Evolutionary conservation across 805 yeast genomes (phyloP).

Genomic region (Monosporozyma yasuniensis): DNA sequence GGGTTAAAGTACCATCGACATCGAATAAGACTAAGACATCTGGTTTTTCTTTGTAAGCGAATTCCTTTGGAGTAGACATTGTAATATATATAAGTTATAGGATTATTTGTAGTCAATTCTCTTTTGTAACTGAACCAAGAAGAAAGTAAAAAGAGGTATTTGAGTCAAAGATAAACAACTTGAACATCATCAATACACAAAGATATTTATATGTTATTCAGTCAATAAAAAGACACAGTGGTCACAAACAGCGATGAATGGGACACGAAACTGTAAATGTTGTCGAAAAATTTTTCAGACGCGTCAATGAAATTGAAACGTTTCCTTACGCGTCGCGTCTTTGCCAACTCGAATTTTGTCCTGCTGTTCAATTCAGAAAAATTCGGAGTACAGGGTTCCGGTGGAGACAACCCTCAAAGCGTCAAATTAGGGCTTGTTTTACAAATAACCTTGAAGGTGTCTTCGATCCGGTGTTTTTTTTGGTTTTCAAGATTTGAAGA

Average conservation of each 20-base stretch:
- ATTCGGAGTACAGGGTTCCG: not conserved
- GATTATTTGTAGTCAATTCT: slow-evolving; percentile 2
- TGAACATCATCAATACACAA: not conserved
- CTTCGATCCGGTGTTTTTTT: no score
- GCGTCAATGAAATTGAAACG: not conserved
- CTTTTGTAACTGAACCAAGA: not conserved
- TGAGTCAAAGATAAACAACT: not conserved
- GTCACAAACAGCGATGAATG: not conserved
- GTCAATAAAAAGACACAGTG: not conserved
- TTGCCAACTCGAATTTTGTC: no score
- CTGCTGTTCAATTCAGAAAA: no score
- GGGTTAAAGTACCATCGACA: slow-evolving; percentile 97
- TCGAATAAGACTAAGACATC: slow-evolving; percentile 87
- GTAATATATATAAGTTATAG: slow-evolving; percentile 7
- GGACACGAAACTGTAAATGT: not conserved
- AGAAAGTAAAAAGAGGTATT: not conserved
- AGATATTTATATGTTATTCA: not conserved
- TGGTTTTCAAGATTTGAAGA: not conserved
- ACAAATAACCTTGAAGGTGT: not conserved
- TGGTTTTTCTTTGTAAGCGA: slow-evolving; percentile 70
- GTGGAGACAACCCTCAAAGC: not conserved
- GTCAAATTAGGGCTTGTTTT: not conserved
- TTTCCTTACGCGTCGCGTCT: not conserved
- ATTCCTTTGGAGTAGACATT: slow-evolving; percentile 36
- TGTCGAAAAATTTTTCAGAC: slow-evolving; percentile 1